Conservation (phyloP, 2,329 filamentous ascomycete species). For the Hypoxylon rubiginosum region DNA sequence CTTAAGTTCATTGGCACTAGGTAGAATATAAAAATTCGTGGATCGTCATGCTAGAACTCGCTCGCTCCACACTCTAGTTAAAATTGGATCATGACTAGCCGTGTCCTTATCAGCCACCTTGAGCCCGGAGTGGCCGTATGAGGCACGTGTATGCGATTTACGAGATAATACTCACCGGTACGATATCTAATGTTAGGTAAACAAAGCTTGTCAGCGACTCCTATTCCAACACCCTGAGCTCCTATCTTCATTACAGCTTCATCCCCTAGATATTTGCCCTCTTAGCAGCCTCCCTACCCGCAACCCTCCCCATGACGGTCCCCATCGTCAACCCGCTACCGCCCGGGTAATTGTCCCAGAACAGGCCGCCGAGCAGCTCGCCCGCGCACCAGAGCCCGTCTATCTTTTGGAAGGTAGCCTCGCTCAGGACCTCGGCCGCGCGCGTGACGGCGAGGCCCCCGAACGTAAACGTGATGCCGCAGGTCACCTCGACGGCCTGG, state of each 20-base stretch:
- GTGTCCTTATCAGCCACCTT: no score
- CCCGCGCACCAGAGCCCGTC: constrained; percentile 71
- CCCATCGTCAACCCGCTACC: constrained; percentile 73
- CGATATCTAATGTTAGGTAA: no score
- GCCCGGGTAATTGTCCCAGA: constrained; percentile 74
- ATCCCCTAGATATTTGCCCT: constrained; percentile 4
- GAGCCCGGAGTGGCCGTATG: no score
- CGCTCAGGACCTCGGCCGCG: constrained; percentile 65
- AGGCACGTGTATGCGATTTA: no score
- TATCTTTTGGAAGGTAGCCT: constrained; percentile 60
- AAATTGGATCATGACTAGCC: no score
- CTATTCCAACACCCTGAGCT: not conserved
- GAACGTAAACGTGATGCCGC: constrained; percentile 78
- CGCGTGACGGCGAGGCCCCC: constrained; percentile 71
- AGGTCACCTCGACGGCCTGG: constrained; percentile 73
- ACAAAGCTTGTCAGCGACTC: no score
- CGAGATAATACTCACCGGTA: no score
- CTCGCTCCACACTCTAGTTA: no score
- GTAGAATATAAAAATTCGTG: no score
- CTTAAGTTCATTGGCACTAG: no score
- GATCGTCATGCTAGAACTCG: no score
- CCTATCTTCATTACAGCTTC: not conserved
- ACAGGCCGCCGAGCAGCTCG: constrained; percentile 76
- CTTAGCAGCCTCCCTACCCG: constrained; percentile 55
- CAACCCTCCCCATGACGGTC: constrained; percentile 63